Base-by-base conservation (phyloP, 1,284 basidiomycete genomes). In the Pterula multifida region DNA sequence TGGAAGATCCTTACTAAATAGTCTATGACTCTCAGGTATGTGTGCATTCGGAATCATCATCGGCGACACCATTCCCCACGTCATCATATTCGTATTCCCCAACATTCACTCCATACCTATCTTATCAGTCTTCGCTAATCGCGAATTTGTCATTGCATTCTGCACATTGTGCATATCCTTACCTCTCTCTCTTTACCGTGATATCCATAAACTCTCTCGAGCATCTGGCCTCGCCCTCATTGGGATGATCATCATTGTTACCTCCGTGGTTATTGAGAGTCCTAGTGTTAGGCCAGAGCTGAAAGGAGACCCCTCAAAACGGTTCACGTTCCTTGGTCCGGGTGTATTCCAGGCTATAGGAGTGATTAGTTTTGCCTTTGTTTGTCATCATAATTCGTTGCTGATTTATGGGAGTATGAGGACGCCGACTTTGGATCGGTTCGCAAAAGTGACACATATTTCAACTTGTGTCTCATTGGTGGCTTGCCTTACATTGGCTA, bases 31-130 rank as follows among this genome's bases (percentile, higher is more conserved):
- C 55, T 44, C 49, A 83, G 90, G 92, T 25, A 96, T 95, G 90
- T 94, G 90, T 58, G 93, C 93, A 1, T 96, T 96, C 64, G 90
- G 91, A 26, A 93, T 96, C 57, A 95, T 95, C 58, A 88, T 89
- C 44, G 85, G 96, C 57, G 96, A 99, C 65, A 96, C 95, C 1
- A 90, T 98, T 60, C 94, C 96, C 1, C 89, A 90, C 57, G 95
- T 98, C 63, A 81, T 99, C 58, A 82, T 81, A 49, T 89, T 79
- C 49, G 60, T 94, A 61, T 89, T 98, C 59, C 94, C 94, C 13
- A 73, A 68, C n/a, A 70, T 96, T 45, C 63, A 68, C 51, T 71
- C 65, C 54, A 81, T 79, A 60, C 82, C 87, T 51, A 68, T 93
- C 49, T 74, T 92, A 52, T 79, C 71, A 24, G 67, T 95, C 53